Conservation (phyloP, 1,284 basidiomycete species). For the Ganoderma sinense region DNA sequence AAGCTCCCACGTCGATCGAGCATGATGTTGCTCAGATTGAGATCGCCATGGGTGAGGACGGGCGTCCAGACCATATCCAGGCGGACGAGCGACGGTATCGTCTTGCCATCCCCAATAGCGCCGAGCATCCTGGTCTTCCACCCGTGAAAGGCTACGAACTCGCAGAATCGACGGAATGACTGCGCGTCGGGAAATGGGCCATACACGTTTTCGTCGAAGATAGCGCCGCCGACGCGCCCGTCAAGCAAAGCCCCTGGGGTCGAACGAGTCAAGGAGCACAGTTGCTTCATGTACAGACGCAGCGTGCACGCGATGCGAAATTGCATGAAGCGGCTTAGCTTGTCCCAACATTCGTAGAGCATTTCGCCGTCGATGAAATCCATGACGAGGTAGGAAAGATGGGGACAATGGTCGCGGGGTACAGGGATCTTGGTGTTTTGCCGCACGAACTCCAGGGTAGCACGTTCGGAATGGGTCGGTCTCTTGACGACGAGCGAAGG, state of each 20-base stretch:
- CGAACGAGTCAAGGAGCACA: slow-evolving; percentile 20
- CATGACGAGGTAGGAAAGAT: slow-evolving; percentile 29
- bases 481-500: slow-evolving; percentile 11
- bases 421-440: slow-evolving; percentile 36
- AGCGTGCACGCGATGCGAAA: slow-evolving; percentile 38
- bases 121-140: slow-evolving; percentile 6
- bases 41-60: slow-evolving; percentile 32
- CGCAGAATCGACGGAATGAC: slow-evolving; percentile 25
- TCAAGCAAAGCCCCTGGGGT: slow-evolving; percentile 19
- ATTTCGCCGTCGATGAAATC: slow-evolving; percentile 34
- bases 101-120: not conserved
- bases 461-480: slow-evolving; percentile 31
- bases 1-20: slow-evolving; percentile 27
- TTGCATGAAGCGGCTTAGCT: slow-evolving; percentile 26
- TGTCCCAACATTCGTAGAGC: slow-evolving; percentile 34
- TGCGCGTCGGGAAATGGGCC: slow-evolving; percentile 10
- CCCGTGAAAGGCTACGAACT: slow-evolving; percentile 13
- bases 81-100: not conserved
- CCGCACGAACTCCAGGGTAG: slow-evolving; percentile 32
- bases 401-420: slow-evolving; percentile 25
- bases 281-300: slow-evolving; percentile 34
- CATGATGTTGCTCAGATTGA: slow-evolving; percentile 31
- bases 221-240: slow-evolving; percentile 24
- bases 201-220: slow-evolving; percentile 20
- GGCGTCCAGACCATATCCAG: slow-evolving; percentile 15